Base-by-base conservation (phyloP, 2,329 filamentous ascomycete species). In the Colletotrichum sp. region DNA sequence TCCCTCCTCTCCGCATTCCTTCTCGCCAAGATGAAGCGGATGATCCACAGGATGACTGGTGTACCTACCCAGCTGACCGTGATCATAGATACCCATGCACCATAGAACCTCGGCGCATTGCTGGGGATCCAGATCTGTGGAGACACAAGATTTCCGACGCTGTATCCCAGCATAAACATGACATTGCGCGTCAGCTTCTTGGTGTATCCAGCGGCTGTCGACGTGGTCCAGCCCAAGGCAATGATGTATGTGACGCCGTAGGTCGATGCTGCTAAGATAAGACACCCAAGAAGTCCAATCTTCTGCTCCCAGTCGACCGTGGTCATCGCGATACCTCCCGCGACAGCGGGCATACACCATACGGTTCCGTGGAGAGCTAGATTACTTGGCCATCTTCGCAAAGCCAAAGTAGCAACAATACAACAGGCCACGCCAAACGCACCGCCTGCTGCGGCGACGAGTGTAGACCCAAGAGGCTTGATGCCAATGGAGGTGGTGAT, bases 161-260 rank as follows among this genome's bases (percentile, higher is more conserved):
- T 81, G 12, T 84, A 84, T 1, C 84, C 86, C 1, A 85, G 75
- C 79, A 86, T 85, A 65, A 85, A 86, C 71, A 86, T 78, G 16
- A 82, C 84, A 22, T 85, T 86, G 27, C 85, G 81, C 2, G 85
- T 87, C 4, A 86, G 83, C 76, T 87, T 87, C 78, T 88, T 88
- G 0, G 86, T 87, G 73, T 87, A 85, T 2, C 86, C 84, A 0
- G 84, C 83, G 78, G 80, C 79, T 29, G 79, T 81, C 3, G 84
- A 84, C 5, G 83, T 84, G 7, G 84, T 83, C 84, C 85, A 86
- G 9, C 83, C 84, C 1, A 86, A 77, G 1, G 81, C 78, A 52
- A 83, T 81, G 69, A 84, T 83, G 62, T 85, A 86, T 1, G 83
- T 85, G 29, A 85, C 81, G 11, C 83, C 83, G 7, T 80, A 79